Conservation (phyloP, 2,329 filamentous ascomycete species). For the Fusarium sterilihyphosum region DNA sequence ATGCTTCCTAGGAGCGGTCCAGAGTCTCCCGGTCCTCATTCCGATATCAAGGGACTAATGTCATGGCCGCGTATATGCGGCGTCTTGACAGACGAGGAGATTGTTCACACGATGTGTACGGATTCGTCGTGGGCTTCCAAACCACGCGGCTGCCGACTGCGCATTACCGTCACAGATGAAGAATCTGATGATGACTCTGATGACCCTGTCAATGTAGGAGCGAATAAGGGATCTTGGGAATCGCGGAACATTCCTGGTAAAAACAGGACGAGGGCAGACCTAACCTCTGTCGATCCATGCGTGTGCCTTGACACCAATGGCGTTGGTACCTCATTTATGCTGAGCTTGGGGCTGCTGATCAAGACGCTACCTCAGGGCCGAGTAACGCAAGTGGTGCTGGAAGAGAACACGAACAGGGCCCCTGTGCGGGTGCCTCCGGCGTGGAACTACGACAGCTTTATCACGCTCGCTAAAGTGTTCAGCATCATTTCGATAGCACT, state of each 20-base stretch:
- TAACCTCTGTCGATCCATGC: neutral
- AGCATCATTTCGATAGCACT: neutral
- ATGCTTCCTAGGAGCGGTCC: neutral
- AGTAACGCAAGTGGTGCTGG: neutral
- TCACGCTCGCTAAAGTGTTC: neutral
- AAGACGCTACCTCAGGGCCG: neutral
- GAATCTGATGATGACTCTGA: neutral
- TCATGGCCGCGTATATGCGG: neutral
- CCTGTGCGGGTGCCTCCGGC: neutral
- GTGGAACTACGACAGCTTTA: neutral
- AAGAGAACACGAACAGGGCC: neutral
- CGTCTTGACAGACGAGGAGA: neutral
- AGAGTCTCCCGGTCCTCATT: neutral
- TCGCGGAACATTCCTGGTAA: neutral
- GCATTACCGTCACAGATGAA: neutral
- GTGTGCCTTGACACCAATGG: neutral
- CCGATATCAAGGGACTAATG: neutral
- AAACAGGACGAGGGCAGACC: neutral
- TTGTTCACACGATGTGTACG: neutral
- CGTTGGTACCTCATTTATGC: neutral
- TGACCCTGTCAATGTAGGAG: neutral
- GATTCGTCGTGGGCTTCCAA: neutral
- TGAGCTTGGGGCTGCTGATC: neutral
- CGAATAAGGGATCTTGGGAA: neutral
- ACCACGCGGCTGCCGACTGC: neutral